phyloP scores from a whole-genome alignment of 1,284 basidiomycete species.

The Phlebopus sp. region DNA sequence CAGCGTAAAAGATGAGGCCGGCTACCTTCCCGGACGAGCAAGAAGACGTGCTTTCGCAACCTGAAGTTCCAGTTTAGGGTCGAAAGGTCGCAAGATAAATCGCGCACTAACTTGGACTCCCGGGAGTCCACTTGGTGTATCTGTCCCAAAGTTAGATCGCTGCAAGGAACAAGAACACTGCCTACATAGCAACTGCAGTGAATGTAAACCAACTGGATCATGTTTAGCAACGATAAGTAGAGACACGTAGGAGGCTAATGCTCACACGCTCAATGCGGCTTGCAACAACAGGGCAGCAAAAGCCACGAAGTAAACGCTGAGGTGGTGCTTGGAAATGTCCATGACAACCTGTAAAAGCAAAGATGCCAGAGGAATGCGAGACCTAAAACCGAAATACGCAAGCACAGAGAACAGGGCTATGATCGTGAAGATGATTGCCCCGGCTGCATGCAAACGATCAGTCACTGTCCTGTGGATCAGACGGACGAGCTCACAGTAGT shows the following conservation, averaged over 20 bases:
- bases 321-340: constrained; percentile 81
- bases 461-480: constrained; percentile 7
- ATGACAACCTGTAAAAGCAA: constrained; percentile 80
- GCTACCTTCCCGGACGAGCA: constrained; percentile 55
- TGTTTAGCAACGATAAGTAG: constrained; percentile 1
- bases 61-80: constrained; percentile 18
- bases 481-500: constrained; percentile 55
- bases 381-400: constrained; percentile 65
- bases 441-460: constrained; percentile 40
- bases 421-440: constrained; percentile 75
- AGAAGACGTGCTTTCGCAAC: constrained; percentile 39
- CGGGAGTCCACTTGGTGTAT: constrained; percentile 76
- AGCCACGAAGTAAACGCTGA: constrained; percentile 77
- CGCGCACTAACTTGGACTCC: constrained; percentile 53
- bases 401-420: constrained; percentile 62
- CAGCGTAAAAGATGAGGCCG: constrained; percentile 75
- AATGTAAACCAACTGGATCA: constrained; percentile 63
- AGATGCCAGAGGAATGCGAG: constrained; percentile 77
- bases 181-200: constrained; percentile 65
- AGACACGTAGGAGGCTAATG: constrained; percentile 7
- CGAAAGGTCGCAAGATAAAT: constrained; percentile 12
- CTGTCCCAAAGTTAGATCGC: constrained; percentile 33
- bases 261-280: constrained; percentile 66
- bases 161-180: constrained; percentile 10
- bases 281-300: constrained; percentile 70